These are phyloP conservation scores for Paraphoma sp. DNA, from an alignment of 2,329 filamentous ascomycete species.

Conservation along the genomic window DNA sequence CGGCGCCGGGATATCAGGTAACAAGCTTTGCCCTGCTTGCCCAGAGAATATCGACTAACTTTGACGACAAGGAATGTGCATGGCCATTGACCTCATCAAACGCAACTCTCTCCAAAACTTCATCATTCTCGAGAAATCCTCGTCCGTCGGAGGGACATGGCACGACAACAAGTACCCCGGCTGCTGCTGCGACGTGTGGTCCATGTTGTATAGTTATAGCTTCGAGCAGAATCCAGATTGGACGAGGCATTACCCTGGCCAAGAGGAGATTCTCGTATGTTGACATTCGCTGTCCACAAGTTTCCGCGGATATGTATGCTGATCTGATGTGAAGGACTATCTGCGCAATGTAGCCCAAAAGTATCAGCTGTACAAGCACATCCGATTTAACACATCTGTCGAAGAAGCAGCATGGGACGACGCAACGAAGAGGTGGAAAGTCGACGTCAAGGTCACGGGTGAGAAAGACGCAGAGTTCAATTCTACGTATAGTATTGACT, in stretches of 20 bases:
- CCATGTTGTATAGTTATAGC: conserved; percentile 64
- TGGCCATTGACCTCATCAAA: conserved; percentile 64
- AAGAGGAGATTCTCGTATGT: conserved; percentile 64
- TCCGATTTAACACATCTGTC: conserved; percentile 64
- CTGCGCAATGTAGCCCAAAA: conserved; percentile 61
- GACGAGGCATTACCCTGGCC: conserved; percentile 64
- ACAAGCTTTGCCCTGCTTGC: not conserved
- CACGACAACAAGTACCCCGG: conserved; percentile 64
- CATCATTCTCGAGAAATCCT: conserved; percentile 63
- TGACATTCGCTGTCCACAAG: not conserved
- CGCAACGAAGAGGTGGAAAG: conserved; percentile 57
- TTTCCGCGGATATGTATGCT: not conserved
- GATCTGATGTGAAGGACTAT: conserved; percentile 47
- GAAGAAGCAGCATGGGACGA: conserved; percentile 64
- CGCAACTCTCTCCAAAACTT: conserved; percentile 61
- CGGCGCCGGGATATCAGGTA: conserved; percentile 62
- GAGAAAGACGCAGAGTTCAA: conserved; percentile 64
- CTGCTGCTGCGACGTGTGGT: conserved; percentile 63
- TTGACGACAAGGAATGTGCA: conserved; percentile 55
- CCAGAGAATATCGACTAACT: not conserved
- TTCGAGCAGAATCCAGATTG: conserved; percentile 67
- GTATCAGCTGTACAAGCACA: conserved; percentile 62
- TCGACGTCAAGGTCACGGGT: conserved; percentile 55
- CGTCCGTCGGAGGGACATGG: conserved; percentile 62
- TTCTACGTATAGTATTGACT: conserved; percentile 59